These are phyloP conservation scores for Guyanaporus albipodus DNA, from an alignment of 768 basidiomycete genomes.

Conservation along the genomic window DNA sequence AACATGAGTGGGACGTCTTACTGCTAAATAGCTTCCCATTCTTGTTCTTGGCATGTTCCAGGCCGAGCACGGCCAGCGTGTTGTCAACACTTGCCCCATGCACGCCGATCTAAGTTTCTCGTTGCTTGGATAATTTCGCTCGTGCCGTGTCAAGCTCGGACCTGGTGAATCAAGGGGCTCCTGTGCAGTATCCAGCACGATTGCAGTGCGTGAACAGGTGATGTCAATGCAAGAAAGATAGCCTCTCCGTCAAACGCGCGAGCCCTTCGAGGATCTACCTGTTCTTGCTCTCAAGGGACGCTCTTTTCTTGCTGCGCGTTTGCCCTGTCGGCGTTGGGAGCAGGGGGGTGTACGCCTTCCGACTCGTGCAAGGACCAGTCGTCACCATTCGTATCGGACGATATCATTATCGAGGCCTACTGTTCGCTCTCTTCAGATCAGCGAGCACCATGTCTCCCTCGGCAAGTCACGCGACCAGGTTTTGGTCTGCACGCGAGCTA, in stretches of 20 bases:
- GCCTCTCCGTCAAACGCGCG: slow-evolving; percentile 77
- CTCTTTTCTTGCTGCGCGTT: slow-evolving; percentile 75
- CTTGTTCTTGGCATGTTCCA: slow-evolving; percentile 13
- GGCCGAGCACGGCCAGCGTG: slow-evolving; percentile 68
- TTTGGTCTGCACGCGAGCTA: slow-evolving; percentile 91
- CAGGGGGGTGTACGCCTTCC: slow-evolving; percentile 66
- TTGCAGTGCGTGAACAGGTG: slow-evolving; percentile 1
- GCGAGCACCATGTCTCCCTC: slow-evolving; percentile 95
- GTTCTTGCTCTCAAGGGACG: slow-evolving; percentile 92
- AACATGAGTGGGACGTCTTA: no score
- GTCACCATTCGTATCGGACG: slow-evolving; percentile 55
- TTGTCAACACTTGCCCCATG: slow-evolving; percentile 39
- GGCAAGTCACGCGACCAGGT: slow-evolving; percentile 82
- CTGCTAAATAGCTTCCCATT: slow-evolving; percentile 17
- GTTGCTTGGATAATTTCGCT: slow-evolving; percentile 76
- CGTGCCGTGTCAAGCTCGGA: slow-evolving; percentile 55
- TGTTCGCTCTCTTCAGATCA: slow-evolving; percentile 94
- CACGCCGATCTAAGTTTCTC: slow-evolving; percentile 81
- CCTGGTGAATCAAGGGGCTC: slow-evolving; percentile 53
- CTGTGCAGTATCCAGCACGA: slow-evolving; percentile 64
- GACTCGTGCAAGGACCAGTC: slow-evolving; percentile 39
- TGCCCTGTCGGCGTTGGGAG: slow-evolving; percentile 85
- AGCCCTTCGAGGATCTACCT: slow-evolving; percentile 88
- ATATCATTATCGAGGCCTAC: slow-evolving; percentile 68
- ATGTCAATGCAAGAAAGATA: neutral